A percentile compares a stretch with the other conserved stretches of the same genome.
phyloP scores from a whole-genome alignment of 257 asterid species.

The Thymus mandschuricus region DNA sequence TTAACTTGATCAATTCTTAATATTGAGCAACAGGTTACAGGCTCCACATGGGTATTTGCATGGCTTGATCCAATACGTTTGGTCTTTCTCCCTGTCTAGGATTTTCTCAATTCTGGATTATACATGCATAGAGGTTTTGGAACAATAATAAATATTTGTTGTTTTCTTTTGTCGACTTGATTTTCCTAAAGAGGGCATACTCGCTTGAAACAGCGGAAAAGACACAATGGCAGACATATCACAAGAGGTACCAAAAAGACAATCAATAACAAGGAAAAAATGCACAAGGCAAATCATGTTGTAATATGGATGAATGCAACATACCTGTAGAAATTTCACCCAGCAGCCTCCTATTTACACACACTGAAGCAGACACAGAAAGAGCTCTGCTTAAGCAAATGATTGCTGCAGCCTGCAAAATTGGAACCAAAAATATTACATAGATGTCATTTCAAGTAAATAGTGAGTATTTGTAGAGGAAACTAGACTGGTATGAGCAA shows the following conservation, averaged over 20 bases:
- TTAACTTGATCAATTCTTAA: background rate
- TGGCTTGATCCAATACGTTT: background rate
- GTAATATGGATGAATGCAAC: slow-evolving; percentile 26
- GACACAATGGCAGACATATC: background rate
- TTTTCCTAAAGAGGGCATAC: background rate
- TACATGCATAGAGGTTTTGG: background rate
- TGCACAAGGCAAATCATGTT: slow-evolving; percentile 23
- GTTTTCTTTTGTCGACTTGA: background rate
- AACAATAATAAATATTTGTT: background rate
- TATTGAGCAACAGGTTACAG: background rate
- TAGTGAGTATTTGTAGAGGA: slow-evolving; percentile 4
- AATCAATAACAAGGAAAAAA: slow-evolving; percentile 25
- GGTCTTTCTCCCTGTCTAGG: background rate
- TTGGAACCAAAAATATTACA: slow-evolving; percentile 28
- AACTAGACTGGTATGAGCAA: slow-evolving; percentile 11
- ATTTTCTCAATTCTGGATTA: background rate
- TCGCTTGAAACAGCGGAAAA: background rate
- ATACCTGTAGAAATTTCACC: slow-evolving; percentile 71
- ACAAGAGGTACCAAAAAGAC: slow-evolving; percentile 13
- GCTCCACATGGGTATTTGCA: background rate
- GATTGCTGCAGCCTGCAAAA: slow-evolving; percentile 69
- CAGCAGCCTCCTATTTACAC: slow-evolving; percentile 66
- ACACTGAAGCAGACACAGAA: slow-evolving; percentile 63
- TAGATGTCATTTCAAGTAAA: slow-evolving; percentile 24
- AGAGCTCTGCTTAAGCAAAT: slow-evolving; percentile 77